phyloP scores from a whole-genome alignment of 768 basidiomycete genomes.

The Hygrophorus russula region DNA sequence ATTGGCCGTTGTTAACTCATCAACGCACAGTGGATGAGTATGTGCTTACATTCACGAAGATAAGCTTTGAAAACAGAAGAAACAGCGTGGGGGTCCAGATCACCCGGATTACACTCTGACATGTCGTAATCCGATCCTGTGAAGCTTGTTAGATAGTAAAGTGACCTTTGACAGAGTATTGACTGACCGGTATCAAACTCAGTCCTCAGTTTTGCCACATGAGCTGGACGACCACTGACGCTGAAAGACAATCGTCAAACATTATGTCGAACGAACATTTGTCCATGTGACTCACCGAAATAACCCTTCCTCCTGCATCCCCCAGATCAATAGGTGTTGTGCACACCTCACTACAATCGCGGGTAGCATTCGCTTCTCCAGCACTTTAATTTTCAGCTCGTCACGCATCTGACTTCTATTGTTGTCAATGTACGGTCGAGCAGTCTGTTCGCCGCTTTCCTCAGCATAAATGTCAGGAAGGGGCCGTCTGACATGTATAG shows the following conservation, averaged over 20 bases:
- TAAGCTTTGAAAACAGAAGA: constrained; percentile 89
- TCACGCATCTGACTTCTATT: constrained; percentile 12
- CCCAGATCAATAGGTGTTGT: constrained; percentile 75
- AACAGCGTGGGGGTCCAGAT: constrained; percentile 91
- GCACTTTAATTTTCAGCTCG: constrained; percentile 18
- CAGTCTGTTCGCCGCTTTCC: constrained; percentile 7
- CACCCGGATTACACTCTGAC: constrained; percentile 63
- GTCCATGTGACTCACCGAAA: constrained; percentile 48
- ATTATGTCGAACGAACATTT: not conserved
- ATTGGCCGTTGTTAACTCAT: not conserved
- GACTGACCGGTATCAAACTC: constrained; percentile 75
- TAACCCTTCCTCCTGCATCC: constrained; percentile 76
- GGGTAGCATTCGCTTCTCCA: constrained; percentile 50
- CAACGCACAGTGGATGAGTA: constrained; percentile 1
- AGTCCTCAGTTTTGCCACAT: constrained; percentile 59
- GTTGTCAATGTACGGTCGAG: constrained; percentile 6
- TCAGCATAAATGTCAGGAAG: not conserved
- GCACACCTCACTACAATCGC: constrained; percentile 75
- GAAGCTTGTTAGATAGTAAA: constrained; percentile 4
- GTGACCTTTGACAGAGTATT: not conserved
- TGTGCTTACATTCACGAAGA: constrained; percentile 75
- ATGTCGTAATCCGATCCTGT: constrained; percentile 83
- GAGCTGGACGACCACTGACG: constrained; percentile 74
- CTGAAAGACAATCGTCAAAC: constrained; percentile 27
- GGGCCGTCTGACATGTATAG: constrained; percentile 23